Conservation (phyloP, 768 basidiomycete species). For the Rhodotorula kratochvilovae region DNA sequence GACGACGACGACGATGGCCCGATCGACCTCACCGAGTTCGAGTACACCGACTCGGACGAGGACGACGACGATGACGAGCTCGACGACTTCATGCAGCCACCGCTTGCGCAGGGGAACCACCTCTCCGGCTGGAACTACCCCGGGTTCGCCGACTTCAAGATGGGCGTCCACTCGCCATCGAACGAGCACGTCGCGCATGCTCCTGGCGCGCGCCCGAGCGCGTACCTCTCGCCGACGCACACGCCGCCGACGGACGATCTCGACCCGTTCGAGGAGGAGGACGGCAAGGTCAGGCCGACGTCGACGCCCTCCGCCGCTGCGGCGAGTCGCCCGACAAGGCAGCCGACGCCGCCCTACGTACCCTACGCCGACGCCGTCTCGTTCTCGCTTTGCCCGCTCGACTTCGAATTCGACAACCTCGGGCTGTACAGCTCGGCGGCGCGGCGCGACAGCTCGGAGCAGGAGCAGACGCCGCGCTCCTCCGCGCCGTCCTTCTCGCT, state of each 20-base stretch:
- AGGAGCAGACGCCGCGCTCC: background rate
- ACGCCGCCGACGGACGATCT: constrained; percentile 28
- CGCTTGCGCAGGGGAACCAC: constrained; percentile 18
- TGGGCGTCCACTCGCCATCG: constrained; percentile 3
- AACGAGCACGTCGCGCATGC: background rate
- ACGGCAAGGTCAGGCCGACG: background rate
- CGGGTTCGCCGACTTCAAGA: constrained; percentile 22
- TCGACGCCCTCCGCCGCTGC: background rate
- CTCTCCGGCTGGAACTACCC: constrained; percentile 30
- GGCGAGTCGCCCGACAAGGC: background rate
- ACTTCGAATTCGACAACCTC: background rate
- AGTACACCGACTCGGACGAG: constrained; percentile 26
- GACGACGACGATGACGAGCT: constrained; percentile 32
- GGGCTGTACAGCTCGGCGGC: background rate
- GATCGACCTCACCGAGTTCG: constrained; percentile 33
- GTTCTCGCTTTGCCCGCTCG: constrained; percentile 10
- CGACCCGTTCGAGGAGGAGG: constrained; percentile 3
- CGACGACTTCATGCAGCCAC: constrained; percentile 12
- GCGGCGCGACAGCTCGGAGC: background rate
- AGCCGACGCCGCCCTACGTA: background rate
- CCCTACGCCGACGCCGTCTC: constrained; percentile 2
- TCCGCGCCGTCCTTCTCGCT: background rate
- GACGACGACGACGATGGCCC: constrained; percentile 11
- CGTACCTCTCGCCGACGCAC: background rate
- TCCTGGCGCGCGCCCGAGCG: too few species aligned